A percentile compares a stretch with the other conserved stretches of the same genome.
Conservation (phyloP, 306 rosid species). For the Casuarina cunninghamiana region DNA sequence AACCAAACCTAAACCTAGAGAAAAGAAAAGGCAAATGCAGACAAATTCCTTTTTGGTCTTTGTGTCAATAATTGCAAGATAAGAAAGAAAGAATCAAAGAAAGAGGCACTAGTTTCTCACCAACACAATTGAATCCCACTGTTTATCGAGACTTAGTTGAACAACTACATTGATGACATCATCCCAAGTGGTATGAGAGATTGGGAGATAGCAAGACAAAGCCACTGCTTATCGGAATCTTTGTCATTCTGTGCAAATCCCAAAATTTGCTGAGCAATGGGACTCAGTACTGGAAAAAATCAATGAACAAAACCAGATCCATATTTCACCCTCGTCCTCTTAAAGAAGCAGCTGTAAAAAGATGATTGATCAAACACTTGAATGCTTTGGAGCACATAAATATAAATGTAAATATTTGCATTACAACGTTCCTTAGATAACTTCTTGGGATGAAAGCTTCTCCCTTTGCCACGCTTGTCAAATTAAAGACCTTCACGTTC, state of each 20-base stretch:
- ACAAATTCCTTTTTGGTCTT: background rate
- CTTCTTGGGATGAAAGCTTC: constrained; percentile 82
- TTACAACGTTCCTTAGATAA: constrained; percentile 81
- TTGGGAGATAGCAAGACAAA: constrained; percentile 65
- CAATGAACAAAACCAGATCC: constrained; percentile 99
- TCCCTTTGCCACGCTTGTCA: constrained; percentile 73
- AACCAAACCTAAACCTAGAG: background rate
- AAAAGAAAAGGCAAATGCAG: background rate
- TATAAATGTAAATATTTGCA: background rate
- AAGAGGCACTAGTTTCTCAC: constrained; percentile 40
- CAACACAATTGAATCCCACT: constrained; percentile 77
- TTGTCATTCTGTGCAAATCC: constrained; percentile 57
- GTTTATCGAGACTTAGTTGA: constrained; percentile 76
- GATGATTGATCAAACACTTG: constrained; percentile 16
- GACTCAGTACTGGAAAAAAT: constrained; percentile 81
- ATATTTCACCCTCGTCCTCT: constrained; percentile 87
- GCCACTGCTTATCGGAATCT: constrained; percentile 52
- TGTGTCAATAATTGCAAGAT: background rate
- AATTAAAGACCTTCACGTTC: constrained; percentile 50
- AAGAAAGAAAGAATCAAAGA: background rate
- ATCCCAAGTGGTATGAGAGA: constrained; percentile 80
- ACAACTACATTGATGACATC: constrained; percentile 77
- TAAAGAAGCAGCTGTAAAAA: constrained; percentile 77
- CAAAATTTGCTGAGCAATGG: constrained; percentile 61
- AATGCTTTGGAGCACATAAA: constrained; percentile 5